A percentile compares a stretch with the other conserved stretches of the same genome.
Evolutionary conservation across 108 stramenopile species (phyloP).

Genomic region (Cylindrotheca closterium): DNA sequence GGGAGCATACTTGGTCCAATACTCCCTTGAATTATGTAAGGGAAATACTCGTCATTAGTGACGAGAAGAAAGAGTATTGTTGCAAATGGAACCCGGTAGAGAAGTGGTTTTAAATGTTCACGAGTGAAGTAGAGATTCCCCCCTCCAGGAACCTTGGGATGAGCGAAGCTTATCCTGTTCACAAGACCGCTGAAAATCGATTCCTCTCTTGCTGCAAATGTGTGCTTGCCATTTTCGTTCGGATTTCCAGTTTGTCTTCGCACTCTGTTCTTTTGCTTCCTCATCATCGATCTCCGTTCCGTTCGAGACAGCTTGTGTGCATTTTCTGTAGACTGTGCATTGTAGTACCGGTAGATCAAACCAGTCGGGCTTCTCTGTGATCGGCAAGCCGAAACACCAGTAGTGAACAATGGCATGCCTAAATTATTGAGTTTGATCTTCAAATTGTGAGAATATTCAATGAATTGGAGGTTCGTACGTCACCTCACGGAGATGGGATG

Average conservation of each 20-base stretch:
- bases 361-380: no score
- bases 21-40: conserved; percentile 54
- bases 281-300: conserved; percentile 25
- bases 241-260: neutral
- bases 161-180: neutral
- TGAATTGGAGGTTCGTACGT: no score
- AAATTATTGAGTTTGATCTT: no score
- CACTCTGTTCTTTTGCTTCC: conserved; percentile 28
- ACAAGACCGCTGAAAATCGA: no score
- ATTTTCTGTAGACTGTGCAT: no score
- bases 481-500: no score
- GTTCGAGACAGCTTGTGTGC: conserved; percentile 13
- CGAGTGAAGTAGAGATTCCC: conserved; percentile 1
- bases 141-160: conserved; percentile 6
- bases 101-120: conserved; percentile 22
- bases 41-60: conserved; percentile 38
- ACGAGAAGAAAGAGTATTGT: conserved; percentile 12
- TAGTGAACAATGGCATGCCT: no score
- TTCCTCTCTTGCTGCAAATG: no score
- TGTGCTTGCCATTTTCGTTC: no score
- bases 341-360: no score
- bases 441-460: no score
- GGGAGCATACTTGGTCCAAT: conserved; percentile 79
- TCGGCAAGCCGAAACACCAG: no score
- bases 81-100: conserved; percentile 31